Conservation (phyloP, 148 eudicot genomes). For the Silene uniflora region DNA sequence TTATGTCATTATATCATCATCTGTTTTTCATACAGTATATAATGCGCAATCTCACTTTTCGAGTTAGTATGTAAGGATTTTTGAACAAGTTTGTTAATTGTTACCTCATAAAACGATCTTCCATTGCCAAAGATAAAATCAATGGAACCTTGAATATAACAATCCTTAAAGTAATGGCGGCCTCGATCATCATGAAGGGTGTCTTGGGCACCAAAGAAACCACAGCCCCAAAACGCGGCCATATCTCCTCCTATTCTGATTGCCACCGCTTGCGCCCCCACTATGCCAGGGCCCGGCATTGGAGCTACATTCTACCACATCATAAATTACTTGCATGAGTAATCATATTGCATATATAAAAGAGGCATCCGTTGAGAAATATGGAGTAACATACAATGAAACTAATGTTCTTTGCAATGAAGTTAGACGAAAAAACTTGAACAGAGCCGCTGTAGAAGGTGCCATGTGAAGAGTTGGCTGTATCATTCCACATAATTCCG, state of each 20-base stretch:
- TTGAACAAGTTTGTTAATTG: no score
- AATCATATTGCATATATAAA: background rate
- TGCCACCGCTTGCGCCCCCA: conserved; percentile 93
- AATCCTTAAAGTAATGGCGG: conserved; percentile 90
- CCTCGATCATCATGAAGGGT: conserved; percentile 91
- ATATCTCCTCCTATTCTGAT: conserved; percentile 68
- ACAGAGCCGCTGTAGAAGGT: conserved; percentile 78
- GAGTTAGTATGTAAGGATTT: no score
- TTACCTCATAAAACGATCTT: conserved; percentile 70
- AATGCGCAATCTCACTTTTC: no score
- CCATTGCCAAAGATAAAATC: conserved; percentile 86
- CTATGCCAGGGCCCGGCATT: conserved; percentile 68
- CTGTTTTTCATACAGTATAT: no score
- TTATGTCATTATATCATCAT: no score
- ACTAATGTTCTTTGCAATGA: conserved; percentile 87
- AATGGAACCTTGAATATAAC: conserved; percentile 91
- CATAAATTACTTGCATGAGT: background rate
- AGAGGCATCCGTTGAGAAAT: background rate
- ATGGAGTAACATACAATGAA: conserved; percentile 55
- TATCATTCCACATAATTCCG: conserved; percentile 86
- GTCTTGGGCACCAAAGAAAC: conserved; percentile 93
- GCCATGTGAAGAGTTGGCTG: conserved; percentile 78
- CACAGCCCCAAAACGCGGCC: conserved; percentile 95
- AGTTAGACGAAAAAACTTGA: conserved; percentile 79
- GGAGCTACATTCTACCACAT: conserved; percentile 73